A percentile compares a stretch with the other conserved stretches of the same genome.
Evolutionary conservation across 352 stramenopile genomes (phyloP).

Genomic region (Achlya hypogyna): DNA sequence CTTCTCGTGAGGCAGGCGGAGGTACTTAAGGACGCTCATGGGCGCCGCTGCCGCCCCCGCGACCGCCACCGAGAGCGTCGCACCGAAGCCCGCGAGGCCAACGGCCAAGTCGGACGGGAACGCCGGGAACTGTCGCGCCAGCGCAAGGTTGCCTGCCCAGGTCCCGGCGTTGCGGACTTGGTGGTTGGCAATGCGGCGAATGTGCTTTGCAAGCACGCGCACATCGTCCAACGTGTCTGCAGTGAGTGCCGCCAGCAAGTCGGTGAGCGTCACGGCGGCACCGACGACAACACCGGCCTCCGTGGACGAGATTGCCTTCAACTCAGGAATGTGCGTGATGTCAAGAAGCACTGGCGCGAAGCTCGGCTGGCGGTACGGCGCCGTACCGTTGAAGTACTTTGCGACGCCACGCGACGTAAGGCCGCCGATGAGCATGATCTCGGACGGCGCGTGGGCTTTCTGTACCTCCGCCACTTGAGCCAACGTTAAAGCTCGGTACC

Average conservation of each 20-base stretch:
- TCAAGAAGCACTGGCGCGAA: slow-evolving; percentile 26
- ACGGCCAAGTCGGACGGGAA: slow-evolving; percentile 50
- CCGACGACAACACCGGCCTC: slow-evolving; percentile 17
- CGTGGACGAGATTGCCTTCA: slow-evolving; percentile 22
- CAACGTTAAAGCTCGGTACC: slow-evolving; percentile 32
- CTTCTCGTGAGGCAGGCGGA: slow-evolving; percentile 19
- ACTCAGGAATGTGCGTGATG: slow-evolving; percentile 30
- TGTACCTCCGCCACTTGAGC: slow-evolving; percentile 24
- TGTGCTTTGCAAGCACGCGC: slow-evolving; percentile 29
- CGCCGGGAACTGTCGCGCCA: slow-evolving; percentile 31
- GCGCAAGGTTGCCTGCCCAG: slow-evolving; percentile 30
- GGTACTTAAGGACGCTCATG: slow-evolving; percentile 25
- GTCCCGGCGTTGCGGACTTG: slow-evolving; percentile 43
- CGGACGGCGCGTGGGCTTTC: slow-evolving; percentile 11
- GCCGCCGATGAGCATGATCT: slow-evolving; percentile 28
- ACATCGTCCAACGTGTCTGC: slow-evolving; percentile 21
- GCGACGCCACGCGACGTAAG: slow-evolving; percentile 38
- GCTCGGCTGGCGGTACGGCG: slow-evolving; percentile 28
- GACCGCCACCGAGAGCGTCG: slow-evolving; percentile 26
- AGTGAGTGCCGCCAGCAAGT: slow-evolving; percentile 21
- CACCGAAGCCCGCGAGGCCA: slow-evolving; percentile 29
- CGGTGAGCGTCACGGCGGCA: slow-evolving; percentile 24
- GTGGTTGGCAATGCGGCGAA: slow-evolving; percentile 43
- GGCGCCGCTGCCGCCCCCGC: slow-evolving; percentile 16
- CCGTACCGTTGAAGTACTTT: slow-evolving; percentile 50